phyloP scores from a whole-genome alignment of 2,329 filamentous ascomycete species.

The Trichoderma sp. region DNA sequence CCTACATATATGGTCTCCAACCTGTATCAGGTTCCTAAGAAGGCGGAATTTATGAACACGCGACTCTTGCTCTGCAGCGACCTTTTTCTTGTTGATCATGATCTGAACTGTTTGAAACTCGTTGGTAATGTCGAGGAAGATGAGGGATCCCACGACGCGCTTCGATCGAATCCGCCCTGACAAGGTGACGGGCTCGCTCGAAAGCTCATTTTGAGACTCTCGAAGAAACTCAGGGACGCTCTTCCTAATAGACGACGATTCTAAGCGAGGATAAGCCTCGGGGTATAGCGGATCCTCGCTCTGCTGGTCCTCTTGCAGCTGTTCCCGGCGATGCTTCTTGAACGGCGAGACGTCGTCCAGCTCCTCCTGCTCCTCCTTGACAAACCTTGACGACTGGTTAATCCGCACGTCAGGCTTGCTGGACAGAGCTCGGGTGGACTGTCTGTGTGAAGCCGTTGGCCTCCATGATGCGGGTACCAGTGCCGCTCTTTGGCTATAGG shows the following conservation, averaged over 20 bases:
- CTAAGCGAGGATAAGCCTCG: constrained; percentile 43
- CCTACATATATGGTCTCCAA: constrained; percentile 84
- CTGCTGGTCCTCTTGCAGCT: constrained; percentile 40
- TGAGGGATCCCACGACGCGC: constrained; percentile 73
- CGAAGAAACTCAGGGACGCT: constrained; percentile 43
- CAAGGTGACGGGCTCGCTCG: constrained; percentile 39
- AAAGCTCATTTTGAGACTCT: constrained; percentile 35
- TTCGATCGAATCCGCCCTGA: constrained; percentile 72
- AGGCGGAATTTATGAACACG: constrained; percentile 55
- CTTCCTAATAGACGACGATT: constrained; percentile 35
- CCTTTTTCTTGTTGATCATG: constrained; percentile 68
- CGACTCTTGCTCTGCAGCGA: constrained; percentile 40
- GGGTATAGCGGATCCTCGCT: constrained; percentile 42
- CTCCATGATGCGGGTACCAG: constrained; percentile 16
- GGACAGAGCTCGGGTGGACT: constrained; percentile 30
- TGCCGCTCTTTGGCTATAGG: neutral
- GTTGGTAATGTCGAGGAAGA: constrained; percentile 81
- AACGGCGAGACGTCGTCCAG: constrained; percentile 40
- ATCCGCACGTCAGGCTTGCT: constrained; percentile 30
- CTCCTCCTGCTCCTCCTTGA: constrained; percentile 30
- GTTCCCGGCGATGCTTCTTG: constrained; percentile 42
- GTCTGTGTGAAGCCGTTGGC: neutral
- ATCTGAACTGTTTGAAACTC: constrained; percentile 74
- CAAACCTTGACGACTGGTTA: constrained; percentile 28
- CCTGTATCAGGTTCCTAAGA: constrained; percentile 67